Evolutionary conservation across 495 filamentous ascomycete species (phyloP).

Genomic region (Haplographium delicatum): DNA sequence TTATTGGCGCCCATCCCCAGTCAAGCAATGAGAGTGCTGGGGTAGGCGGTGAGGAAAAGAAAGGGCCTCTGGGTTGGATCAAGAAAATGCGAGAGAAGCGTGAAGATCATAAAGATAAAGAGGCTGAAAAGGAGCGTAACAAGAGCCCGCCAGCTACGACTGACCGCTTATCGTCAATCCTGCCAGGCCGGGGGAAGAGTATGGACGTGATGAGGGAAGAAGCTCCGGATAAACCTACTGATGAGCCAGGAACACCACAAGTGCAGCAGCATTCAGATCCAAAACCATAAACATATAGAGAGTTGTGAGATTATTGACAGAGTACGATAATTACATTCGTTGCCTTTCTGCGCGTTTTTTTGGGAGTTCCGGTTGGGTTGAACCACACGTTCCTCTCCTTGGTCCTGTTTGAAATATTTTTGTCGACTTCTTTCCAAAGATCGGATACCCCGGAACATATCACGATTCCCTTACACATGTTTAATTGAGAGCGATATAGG

Average conservation of each 20-base stretch:
- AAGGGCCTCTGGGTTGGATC: constrained; percentile 77
- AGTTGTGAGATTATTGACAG: background rate
- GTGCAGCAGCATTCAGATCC: background rate
- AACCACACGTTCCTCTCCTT: too few relatives aligned
- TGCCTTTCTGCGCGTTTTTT: background rate
- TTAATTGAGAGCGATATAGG: too few relatives aligned
- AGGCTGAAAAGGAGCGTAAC: constrained; percentile 26
- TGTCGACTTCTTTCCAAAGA: constrained; percentile 13
- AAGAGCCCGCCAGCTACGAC: constrained; percentile 26
- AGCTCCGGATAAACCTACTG: background rate
- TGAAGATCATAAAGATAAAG: constrained; percentile 40
- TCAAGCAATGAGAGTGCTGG: constrained; percentile 33
- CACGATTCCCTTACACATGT: too few relatives aligned
- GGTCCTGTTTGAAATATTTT: too few relatives aligned
- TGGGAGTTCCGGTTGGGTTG: too few relatives aligned
- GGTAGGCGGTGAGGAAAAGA: constrained; percentile 47
- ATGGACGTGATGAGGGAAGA: constrained; percentile 24
- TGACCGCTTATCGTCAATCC: constrained; percentile 11
- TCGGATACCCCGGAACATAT: constrained; percentile 17
- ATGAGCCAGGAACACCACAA: background rate
- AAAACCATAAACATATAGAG: background rate
- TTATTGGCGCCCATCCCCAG: constrained; percentile 34
- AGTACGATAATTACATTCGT: background rate
- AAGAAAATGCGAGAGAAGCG: constrained; percentile 78
- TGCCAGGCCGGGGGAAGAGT: constrained; percentile 20